Conservation (phyloP, 192 early-diverging fungal genomes). For the Pecoramyces ruminantium region DNA sequence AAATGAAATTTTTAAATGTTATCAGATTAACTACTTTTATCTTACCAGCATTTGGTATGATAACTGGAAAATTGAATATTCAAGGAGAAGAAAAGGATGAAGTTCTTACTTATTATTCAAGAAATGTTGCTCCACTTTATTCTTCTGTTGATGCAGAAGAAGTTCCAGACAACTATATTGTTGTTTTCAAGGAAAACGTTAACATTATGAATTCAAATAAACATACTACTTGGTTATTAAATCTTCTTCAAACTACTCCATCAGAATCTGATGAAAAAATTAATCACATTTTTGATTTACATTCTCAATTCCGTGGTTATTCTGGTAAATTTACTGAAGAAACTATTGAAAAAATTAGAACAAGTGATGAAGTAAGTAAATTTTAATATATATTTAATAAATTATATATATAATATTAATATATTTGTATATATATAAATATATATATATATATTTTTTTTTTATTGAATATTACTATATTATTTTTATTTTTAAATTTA, state of each 20-base stretch:
- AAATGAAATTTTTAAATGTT: not conserved
- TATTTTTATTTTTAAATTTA: no score
- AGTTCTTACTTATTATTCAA: not conserved
- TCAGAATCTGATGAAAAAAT: slow-evolving; percentile 23
- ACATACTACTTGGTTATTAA: slow-evolving; percentile 19
- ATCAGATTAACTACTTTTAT: not conserved
- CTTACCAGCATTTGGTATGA: not conserved
- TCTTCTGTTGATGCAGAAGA: slow-evolving; percentile 33
- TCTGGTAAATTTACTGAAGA: slow-evolving; percentile 39
- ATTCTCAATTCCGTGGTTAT: slow-evolving; percentile 45
- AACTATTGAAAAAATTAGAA: slow-evolving; percentile 43
- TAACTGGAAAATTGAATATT: not conserved
- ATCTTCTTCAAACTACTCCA: slow-evolving; percentile 17
- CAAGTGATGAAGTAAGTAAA: not conserved
- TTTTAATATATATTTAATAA: no score
- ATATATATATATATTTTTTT: no score
- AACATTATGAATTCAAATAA: not conserved
- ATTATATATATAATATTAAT: no score
- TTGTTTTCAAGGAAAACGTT: slow-evolving; percentile 49
- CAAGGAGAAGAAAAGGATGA: not conserved
- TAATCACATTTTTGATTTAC: slow-evolving; percentile 48
- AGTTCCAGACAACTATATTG: slow-evolving; percentile 58
- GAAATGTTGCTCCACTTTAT: slow-evolving; percentile 1
- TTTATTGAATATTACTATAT: not conserved
- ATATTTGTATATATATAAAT: no score